Evolutionary conservation across 495 filamentous ascomycete genomes (phyloP), one percentile per base, ranked within the genome.

Genomic region (Trichocladium antarcticum): DNA sequence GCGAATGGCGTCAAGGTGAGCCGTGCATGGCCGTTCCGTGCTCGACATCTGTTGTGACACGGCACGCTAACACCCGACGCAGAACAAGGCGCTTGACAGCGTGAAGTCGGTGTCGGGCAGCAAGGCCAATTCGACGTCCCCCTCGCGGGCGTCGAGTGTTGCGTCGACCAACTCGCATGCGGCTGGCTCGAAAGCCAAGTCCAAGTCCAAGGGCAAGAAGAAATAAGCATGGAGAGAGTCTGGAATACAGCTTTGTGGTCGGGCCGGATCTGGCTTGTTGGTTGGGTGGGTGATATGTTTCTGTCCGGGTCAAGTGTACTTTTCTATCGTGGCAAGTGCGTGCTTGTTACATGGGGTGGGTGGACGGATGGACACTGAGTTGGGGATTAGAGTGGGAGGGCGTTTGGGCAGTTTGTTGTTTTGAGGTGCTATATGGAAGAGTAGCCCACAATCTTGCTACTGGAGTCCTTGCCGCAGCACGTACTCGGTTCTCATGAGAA

Each of bases 1-100:
- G 63, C 63, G 1, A 83, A 82, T 57, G 78, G 80, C 49, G 83
- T 87, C 45, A 81, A 81, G 69, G 78, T 81, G 69, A 51, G 68
- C 45, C 36, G n/a, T n/a, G n/a, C n/a, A 11, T 19, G 5, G 16
- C 12, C 28, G 5, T 44, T 27, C 24, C 24, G n/a, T n/a, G n/a
- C n/a, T n/a, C n/a, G n/a, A n/a, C n/a, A n/a, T n/a, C n/a, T n/a
- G n/a, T n/a, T n/a, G n/a, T n/a, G n/a, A n/a, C n/a, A n/a, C n/a
- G 8, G 29, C 32, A 17, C 42, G 32, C 57, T 68, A 54, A 67
- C 50, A 50, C 38, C 41, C 17, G 0, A 28, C 16, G 47, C 53
- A 82, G 78, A 82, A 81, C 58, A 81, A 81, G 62, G 74, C 76
- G 7, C 64, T 82, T 14, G 78, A 82, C 24, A 78, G 77, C 38